phyloP scores from a whole-genome alignment of 192 early-diverging fungal genomes.

The Coemansia aciculifera region DNA sequence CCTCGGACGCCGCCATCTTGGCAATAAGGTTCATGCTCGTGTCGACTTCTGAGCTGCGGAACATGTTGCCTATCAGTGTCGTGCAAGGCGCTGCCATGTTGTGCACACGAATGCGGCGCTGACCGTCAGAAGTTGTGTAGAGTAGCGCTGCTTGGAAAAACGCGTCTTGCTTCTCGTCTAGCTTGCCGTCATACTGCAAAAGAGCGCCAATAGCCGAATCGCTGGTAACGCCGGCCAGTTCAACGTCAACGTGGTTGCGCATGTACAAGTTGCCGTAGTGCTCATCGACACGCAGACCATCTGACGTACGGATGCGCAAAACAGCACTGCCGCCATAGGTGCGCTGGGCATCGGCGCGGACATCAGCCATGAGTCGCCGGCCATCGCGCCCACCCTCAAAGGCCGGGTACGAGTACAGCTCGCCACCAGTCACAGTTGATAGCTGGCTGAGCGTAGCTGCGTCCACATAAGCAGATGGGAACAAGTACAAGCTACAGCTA shows the following conservation, averaged over 20 bases:
- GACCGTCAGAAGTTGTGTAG: constrained; percentile 87
- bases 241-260: constrained; percentile 89
- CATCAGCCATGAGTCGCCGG: constrained; percentile 68
- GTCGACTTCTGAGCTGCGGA: constrained; percentile 90
- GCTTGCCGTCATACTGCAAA: constrained; percentile 85
- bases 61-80: constrained; percentile 73
- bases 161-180: constrained; percentile 80
- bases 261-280: constrained; percentile 94
- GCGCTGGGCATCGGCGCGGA: constrained; percentile 69
- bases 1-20: constrained; percentile 78
- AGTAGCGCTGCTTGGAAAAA: constrained; percentile 92
- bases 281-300: constrained; percentile 81
- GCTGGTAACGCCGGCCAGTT: constrained; percentile 85
- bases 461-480: constrained; percentile 87
- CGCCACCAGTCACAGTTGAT: constrained; percentile 85
- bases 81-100: constrained; percentile 82
- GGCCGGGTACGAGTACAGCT: constrained; percentile 75
- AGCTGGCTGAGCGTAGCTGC: constrained; percentile 79
- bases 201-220: constrained; percentile 80
- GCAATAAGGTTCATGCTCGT: constrained; percentile 83
- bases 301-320: constrained; percentile 86
- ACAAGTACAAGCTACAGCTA: constrained; percentile 86
- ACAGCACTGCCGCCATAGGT: constrained; percentile 86
- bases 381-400: constrained; percentile 79
- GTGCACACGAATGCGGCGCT: constrained; percentile 90